These are phyloP conservation scores for Graphilbum sp. DNA, from an alignment of 2,329 filamentous ascomycete genomes.

Conservation along the genomic window DNA sequence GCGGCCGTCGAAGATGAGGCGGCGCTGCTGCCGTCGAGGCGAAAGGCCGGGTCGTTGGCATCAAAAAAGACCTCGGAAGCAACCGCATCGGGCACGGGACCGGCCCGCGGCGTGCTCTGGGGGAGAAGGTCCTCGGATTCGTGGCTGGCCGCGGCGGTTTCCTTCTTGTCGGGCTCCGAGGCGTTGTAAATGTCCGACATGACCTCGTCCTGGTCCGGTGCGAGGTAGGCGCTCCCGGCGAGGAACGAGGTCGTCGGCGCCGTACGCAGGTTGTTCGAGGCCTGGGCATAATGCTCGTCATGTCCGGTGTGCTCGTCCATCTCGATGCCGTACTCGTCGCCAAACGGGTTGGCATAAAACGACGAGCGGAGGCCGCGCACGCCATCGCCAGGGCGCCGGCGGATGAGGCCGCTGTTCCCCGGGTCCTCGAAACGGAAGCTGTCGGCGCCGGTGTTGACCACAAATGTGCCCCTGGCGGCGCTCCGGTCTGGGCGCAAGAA, in stretches of 20 bases:
- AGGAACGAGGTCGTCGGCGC: background rate
- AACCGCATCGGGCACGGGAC: background rate
- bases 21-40: background rate
- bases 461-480: slow-evolving; percentile 37
- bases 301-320: slow-evolving; percentile 15
- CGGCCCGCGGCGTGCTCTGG: background rate
- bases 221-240: slow-evolving; percentile 20
- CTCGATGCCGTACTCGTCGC: slow-evolving; percentile 38
- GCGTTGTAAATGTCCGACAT: slow-evolving; percentile 30
- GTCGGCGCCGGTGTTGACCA: slow-evolving; percentile 41
- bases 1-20: background rate
- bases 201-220: slow-evolving; percentile 29
- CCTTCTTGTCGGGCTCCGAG: slow-evolving; percentile 21
- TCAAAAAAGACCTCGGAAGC: slow-evolving; percentile 9
- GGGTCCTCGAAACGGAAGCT: slow-evolving; percentile 5
- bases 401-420: slow-evolving; percentile 26
- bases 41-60: slow-evolving; percentile 3
- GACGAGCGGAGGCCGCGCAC: slow-evolving; percentile 28
- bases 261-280: background rate
- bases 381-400: slow-evolving; percentile 30
- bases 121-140: background rate
- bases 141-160: slow-evolving; percentile 3
- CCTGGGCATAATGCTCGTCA: slow-evolving; percentile 20
- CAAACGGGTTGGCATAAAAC: slow-evolving; percentile 41
- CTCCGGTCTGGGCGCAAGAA: slow-evolving; percentile 34